Conservation (phyloP, 2,329 filamentous ascomycete species). For the Fusarium chlamydosporum region DNA sequence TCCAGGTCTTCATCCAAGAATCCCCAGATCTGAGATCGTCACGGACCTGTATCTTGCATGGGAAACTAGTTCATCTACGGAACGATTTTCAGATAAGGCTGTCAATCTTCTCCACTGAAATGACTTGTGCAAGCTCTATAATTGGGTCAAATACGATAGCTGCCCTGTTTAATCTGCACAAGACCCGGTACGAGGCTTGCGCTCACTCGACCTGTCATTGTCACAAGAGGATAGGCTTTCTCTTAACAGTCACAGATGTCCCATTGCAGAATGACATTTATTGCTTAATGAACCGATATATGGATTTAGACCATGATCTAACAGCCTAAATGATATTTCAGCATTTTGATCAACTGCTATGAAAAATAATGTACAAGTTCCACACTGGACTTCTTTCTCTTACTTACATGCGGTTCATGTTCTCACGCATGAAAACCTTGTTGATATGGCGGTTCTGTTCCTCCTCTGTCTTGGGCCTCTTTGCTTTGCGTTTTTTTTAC, state of each 20-base stretch:
- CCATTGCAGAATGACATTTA: background rate
- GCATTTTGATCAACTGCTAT: no score
- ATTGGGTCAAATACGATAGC: background rate
- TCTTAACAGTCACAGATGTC: no score
- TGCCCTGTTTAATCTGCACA: background rate
- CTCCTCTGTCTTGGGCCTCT: constrained; percentile 8
- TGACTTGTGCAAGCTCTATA: no score
- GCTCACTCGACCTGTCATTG: no score
- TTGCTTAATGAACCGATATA: background rate
- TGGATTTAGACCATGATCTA: fast-evolving
- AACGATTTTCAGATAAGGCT: background rate
- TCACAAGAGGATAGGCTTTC: no score
- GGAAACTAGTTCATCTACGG: background rate
- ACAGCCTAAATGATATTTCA: background rate
- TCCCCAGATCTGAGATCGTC: background rate
- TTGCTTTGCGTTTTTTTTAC: background rate
- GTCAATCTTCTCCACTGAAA: background rate
- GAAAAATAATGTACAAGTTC: background rate
- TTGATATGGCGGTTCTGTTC: constrained; percentile 25
- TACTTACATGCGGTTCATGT: background rate
- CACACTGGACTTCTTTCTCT: no score
- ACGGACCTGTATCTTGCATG: background rate
- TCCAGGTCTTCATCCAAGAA: fast-evolving
- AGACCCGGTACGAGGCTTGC: background rate
- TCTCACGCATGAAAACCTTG: constrained; percentile 12